These are phyloP conservation scores for Fusarium beomiforme DNA, from an alignment of 2,329 filamentous ascomycete genomes.

Conservation along the genomic window DNA sequence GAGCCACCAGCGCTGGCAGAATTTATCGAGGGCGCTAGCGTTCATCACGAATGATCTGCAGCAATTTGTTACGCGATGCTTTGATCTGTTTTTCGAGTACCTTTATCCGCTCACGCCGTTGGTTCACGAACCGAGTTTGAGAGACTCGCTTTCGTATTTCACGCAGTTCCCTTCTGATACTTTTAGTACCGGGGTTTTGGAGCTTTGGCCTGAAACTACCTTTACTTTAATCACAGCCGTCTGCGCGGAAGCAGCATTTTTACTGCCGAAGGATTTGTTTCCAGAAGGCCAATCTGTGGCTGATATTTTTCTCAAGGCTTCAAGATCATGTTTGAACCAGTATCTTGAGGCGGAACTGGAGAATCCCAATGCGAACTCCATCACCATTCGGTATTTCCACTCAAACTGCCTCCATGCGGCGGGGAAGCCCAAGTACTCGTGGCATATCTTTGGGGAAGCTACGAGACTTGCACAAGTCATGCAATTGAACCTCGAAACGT, in stretches of 20 bases:
- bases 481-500: slow-evolving; percentile 54
- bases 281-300: slow-evolving; percentile 50
- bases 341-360: slow-evolving; percentile 56
- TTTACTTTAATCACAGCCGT: slow-evolving; percentile 57
- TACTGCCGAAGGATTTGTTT: slow-evolving; percentile 53
- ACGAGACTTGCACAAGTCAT: slow-evolving; percentile 54
- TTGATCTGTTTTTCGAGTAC: slow-evolving; percentile 55
- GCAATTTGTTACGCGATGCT: slow-evolving; percentile 45
- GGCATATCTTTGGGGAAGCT: slow-evolving; percentile 58
- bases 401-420: slow-evolving; percentile 57
- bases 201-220: slow-evolving; percentile 49
- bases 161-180: slow-evolving; percentile 21
- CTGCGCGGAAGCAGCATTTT: slow-evolving; percentile 54
- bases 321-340: slow-evolving; percentile 49
- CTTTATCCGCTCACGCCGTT: slow-evolving; percentile 55
- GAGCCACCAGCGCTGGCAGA: slow-evolving; percentile 43
- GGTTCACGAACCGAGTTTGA: slow-evolving; percentile 54
- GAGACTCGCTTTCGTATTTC: slow-evolving; percentile 50
- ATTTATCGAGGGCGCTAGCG: slow-evolving; percentile 38
- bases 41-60: slow-evolving; percentile 41
- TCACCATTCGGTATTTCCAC: slow-evolving; percentile 57
- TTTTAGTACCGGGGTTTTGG: slow-evolving; percentile 25
- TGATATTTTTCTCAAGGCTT: slow-evolving; percentile 52
- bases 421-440: slow-evolving; percentile 55
- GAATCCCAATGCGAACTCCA: slow-evolving; percentile 53